Evolutionary conservation across 768 basidiomycete species (phyloP).

Genomic region (Psilocybe tampanensis): DNA sequence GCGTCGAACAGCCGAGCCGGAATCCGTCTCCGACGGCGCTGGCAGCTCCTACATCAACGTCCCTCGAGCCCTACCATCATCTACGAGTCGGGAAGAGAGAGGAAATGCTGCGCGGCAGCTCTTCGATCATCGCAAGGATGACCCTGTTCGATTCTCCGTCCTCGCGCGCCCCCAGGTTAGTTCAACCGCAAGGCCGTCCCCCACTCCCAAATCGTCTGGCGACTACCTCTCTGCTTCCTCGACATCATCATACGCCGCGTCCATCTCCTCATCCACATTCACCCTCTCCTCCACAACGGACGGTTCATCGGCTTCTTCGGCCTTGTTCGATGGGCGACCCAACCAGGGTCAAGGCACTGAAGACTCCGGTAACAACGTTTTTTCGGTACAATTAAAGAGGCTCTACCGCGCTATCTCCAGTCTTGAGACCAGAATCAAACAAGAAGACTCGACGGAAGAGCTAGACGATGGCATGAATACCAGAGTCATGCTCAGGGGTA

Average conservation of each 20-base stretch:
- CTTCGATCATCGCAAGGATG: conserved; percentile 89
- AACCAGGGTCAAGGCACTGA: conserved; percentile 42
- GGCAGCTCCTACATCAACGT: conserved; percentile 54
- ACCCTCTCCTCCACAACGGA: conserved; percentile 81
- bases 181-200: conserved; percentile 40
- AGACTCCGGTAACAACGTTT: conserved; percentile 64
- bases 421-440: conserved; percentile 75
- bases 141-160: conserved; percentile 84
- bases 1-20: conserved; percentile 65
- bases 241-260: conserved; percentile 73
- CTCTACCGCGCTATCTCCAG: conserved; percentile 83
- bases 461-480: conserved; percentile 47
- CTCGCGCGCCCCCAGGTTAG: conserved; percentile 49
- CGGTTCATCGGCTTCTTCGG: conserved; percentile 71
- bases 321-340: conserved; percentile 60
- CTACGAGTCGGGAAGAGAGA: conserved; percentile 29
- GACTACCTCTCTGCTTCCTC: conserved; percentile 79
- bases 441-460: conserved; percentile 60
- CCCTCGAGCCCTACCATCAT: conserved; percentile 26
- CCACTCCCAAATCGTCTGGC: conserved; percentile 62
- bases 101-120: conserved; percentile 57
- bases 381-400: conserved; percentile 75
- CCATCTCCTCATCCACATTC: conserved; percentile 65
- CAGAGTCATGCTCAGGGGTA: conserved; percentile 46
- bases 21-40: conserved; percentile 60